phyloP scores from a whole-genome alignment of 164 flowering plant genomes.

The Pachysandra terminalis region DNA sequence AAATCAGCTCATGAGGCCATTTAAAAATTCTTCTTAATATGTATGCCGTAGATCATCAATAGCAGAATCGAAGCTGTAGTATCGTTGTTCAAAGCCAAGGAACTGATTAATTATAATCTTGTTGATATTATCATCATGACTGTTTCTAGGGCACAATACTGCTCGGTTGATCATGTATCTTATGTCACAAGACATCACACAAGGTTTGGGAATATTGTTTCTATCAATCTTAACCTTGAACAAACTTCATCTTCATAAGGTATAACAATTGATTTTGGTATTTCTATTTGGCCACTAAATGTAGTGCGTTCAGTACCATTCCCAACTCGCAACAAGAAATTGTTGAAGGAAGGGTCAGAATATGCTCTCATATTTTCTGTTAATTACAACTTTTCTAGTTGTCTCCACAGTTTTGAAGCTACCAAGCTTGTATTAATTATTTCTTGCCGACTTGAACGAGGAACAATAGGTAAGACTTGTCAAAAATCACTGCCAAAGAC shows the following conservation, averaged over 20 bases:
- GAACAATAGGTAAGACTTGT: constrained; percentile 8
- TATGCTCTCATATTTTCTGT: constrained; percentile 10
- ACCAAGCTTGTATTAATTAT: constrained; percentile 5
- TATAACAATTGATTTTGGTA: neutral
- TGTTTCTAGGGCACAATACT: no score
- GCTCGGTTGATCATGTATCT: no score
- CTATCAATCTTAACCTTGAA: neutral
- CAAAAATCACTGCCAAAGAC: constrained; percentile 9
- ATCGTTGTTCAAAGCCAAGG: no score
- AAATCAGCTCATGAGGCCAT: constrained; percentile 5
- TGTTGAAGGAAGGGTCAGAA: neutral
- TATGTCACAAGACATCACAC: no score
- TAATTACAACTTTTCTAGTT: neutral
- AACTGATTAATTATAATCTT: no score
- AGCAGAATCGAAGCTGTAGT: neutral
- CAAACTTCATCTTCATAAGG: neutral
- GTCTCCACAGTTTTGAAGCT: constrained; percentile 7
- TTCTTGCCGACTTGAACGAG: neutral
- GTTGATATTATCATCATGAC: no score
- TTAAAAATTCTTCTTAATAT: constrained; percentile 4
- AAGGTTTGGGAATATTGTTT: neutral
- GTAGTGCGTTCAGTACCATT: constrained; percentile 2
- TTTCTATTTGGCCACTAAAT: neutral
- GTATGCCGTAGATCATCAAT: neutral
- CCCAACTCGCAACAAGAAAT: constrained; percentile 7